These are phyloP conservation scores for Pyrus hybrid DNA, from an alignment of 331 rosid species.

Conservation along the genomic window DNA sequence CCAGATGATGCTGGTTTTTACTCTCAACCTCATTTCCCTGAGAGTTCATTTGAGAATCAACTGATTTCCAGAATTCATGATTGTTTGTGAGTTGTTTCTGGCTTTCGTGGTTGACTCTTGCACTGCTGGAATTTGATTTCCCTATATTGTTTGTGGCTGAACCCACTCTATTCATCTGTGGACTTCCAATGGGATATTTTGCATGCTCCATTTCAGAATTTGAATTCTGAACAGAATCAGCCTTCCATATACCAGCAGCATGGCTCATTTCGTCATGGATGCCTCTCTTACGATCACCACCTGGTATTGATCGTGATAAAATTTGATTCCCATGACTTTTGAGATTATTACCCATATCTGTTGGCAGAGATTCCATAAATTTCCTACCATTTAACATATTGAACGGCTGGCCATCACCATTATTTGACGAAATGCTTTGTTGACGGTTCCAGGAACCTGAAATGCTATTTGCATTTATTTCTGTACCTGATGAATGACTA, in stretches of 20 bases:
- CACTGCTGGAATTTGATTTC: slow-evolving; percentile 44
- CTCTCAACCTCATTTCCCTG: slow-evolving; percentile 53
- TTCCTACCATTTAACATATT: slow-evolving; percentile 87
- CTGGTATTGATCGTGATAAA: slow-evolving; percentile 25
- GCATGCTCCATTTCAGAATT: slow-evolving; percentile 46
- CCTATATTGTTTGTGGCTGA: slow-evolving; percentile 39
- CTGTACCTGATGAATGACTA: slow-evolving; percentile 43
- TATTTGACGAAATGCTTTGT: slow-evolving; percentile 42
- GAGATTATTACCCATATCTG: slow-evolving; percentile 41
- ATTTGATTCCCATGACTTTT: slow-evolving; percentile 53
- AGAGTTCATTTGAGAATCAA: slow-evolving; percentile 48
- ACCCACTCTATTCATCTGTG: slow-evolving; percentile 50
- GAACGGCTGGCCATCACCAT: slow-evolving; percentile 40
- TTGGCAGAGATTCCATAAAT: slow-evolving; percentile 44
- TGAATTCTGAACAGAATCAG: slow-evolving; percentile 45
- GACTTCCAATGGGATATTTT: slow-evolving; percentile 46
- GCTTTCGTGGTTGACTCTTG: slow-evolving; percentile 55
- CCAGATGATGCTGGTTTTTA: slow-evolving; percentile 51
- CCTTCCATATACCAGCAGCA: slow-evolving; percentile 42
- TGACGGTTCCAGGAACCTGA: slow-evolving; percentile 69
- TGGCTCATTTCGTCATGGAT: slow-evolving; percentile 48
- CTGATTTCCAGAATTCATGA: slow-evolving; percentile 63
- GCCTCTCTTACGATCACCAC: slow-evolving; percentile 36
- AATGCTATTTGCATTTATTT: slow-evolving; percentile 45
- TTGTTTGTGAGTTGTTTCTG: slow-evolving; percentile 47